phyloP scores from a whole-genome alignment of 202 grass and related monocot genomes.

The Setaria viridis region DNA sequence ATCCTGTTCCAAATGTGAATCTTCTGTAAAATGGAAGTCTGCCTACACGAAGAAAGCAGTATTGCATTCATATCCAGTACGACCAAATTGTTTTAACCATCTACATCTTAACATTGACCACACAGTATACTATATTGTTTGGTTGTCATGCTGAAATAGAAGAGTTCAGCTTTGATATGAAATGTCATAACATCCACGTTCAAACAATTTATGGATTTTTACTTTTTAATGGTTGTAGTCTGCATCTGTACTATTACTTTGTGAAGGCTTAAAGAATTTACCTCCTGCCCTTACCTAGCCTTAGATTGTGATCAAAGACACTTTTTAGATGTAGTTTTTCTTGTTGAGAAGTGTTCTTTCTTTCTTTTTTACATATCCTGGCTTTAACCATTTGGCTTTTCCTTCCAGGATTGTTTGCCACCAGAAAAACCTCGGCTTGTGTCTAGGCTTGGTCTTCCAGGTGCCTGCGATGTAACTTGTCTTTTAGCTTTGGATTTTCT shows the following conservation, averaged over 20 bases:
- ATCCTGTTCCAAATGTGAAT: background rate
- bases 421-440: constrained; percentile 78
- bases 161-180: background rate
- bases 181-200: background rate
- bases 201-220: background rate
- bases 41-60: background rate
- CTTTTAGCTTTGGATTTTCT: background rate
- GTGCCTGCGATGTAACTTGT: constrained; percentile 46
- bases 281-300: background rate
- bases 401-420: constrained; percentile 81
- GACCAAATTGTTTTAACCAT: constrained; percentile 19
- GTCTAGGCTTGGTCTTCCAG: constrained; percentile 96
- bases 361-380: background rate
- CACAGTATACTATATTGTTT: constrained; percentile 32
- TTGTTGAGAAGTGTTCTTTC: constrained; percentile 19
- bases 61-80: background rate
- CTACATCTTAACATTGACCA: background rate
- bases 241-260: constrained; percentile 4
- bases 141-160: background rate
- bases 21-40: constrained; percentile 10
- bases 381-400: constrained; percentile 1
- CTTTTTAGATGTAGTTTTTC: constrained; percentile 25
- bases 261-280: constrained; percentile 5
- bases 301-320: constrained; percentile 6
- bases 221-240: constrained; percentile 6